A percentile compares a stretch with the other conserved stretches of the same genome.
These are phyloP conservation scores for Quillaja saponaria DNA, from an alignment of 306 rosid species.

Conservation along the genomic window DNA sequence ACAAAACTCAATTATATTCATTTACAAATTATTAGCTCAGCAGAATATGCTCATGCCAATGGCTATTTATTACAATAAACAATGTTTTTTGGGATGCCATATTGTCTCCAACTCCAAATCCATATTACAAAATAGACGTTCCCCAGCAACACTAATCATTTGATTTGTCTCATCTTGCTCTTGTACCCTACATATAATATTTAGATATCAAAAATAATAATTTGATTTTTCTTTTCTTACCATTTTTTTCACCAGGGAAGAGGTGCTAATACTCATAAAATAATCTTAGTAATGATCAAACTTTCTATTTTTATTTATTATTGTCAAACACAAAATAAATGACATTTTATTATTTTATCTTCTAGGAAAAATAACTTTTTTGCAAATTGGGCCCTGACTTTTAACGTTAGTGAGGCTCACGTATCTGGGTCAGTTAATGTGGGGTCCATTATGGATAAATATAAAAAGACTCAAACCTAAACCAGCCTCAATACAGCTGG, in stretches of 20 bases:
- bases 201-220: too few relatives aligned
- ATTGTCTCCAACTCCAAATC: constrained; percentile 31
- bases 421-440: constrained; percentile 25
- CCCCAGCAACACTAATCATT: constrained; percentile 39
- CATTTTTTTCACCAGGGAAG: too few relatives aligned
- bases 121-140: constrained; percentile 30
- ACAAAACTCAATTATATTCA: too few relatives aligned
- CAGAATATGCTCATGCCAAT: too few relatives aligned
- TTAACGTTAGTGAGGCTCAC: too few relatives aligned
- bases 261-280: too few relatives aligned
- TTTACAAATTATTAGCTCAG: too few relatives aligned
- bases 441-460: constrained; percentile 34
- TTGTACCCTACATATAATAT: constrained; percentile 37
- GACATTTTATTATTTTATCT: neutral
- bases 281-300: too few relatives aligned
- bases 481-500: constrained; percentile 44
- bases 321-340: too few relatives aligned
- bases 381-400: constrained; percentile 19
- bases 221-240: constrained; percentile 14
- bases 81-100: constrained; percentile 15
- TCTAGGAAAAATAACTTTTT: constrained; percentile 13
- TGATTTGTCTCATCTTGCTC: constrained; percentile 38
- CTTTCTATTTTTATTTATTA: too few relatives aligned
- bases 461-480: neutral
- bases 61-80: too few relatives aligned